Conservation (phyloP, 352 stramenopile genomes). For the Phytophthora crassamura region DNA sequence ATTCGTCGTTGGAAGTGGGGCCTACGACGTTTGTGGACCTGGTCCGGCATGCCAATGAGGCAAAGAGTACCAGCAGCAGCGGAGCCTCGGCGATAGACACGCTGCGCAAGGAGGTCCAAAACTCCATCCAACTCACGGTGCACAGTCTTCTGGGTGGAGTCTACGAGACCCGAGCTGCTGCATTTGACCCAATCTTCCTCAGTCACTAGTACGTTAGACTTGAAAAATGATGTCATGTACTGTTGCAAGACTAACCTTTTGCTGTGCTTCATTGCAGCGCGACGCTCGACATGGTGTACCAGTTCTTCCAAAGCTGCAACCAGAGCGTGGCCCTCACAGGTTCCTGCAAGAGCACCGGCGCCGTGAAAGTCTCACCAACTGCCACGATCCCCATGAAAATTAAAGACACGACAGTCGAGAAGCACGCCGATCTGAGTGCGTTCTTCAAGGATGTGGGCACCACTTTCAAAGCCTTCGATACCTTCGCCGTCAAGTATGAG, state of each 20-base stretch:
- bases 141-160: conserved; percentile 51
- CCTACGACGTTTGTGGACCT: conserved; percentile 69
- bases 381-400: conserved; percentile 46
- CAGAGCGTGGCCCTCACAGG: conserved; percentile 44
- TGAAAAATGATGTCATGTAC: neutral
- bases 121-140: conserved; percentile 48
- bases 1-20: conserved; percentile 72
- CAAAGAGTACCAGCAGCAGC: conserved; percentile 41
- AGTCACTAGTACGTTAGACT: conserved; percentile 50
- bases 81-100: conserved; percentile 35
- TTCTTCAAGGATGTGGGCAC: conserved; percentile 47
- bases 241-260: conserved; percentile 3
- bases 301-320: conserved; percentile 69
- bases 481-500: conserved; percentile 66
- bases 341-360: conserved; percentile 29
- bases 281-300: conserved; percentile 68
- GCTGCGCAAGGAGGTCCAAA: conserved; percentile 42
- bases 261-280: conserved; percentile 33
- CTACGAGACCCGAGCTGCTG: conserved; percentile 49
- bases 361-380: conserved; percentile 37
- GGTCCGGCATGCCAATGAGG: conserved; percentile 44
- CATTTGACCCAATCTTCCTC: conserved; percentile 57
- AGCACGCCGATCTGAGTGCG: conserved; percentile 29
- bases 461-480: conserved; percentile 43
- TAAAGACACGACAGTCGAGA: conserved; percentile 37